Evolutionary conservation across 495 filamentous ascomycete species (phyloP), one percentile per base, ranked within the genome.

Genomic region (Penicillium manginii): DNA sequence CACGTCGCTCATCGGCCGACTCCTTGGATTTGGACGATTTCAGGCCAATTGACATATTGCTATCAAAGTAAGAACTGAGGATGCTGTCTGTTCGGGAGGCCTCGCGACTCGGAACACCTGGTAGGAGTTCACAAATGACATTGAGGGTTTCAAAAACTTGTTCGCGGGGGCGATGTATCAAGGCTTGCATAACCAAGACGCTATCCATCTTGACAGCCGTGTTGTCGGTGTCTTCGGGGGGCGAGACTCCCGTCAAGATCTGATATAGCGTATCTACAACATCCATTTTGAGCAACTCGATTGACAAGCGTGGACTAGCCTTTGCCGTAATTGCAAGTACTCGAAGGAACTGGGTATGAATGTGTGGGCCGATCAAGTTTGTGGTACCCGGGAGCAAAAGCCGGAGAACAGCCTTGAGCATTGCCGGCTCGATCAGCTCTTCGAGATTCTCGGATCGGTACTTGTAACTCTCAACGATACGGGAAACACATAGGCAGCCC

Each of bases 211-310:
- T 96, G 42, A 84, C 76, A n/a, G 90, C 89, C 31, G 91, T 82
- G 68, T 93, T 89, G 17, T 96, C 91, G 5, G 81, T 82, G 42
- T 89, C 89, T 62, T 78, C 84, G 21, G 94, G 94, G 7, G 94
- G 91, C 0, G 94, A 99, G 1, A 99, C 90, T 33, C 96, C 94
- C 1, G 96, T 99, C 58, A 99, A 75, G 37, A 98, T 99, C 71
- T 99, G 94, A 71, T 97, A 98, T 11, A 99, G 82, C 1, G 94
- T 99, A 69, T 99, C 94, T 17, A 98, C 94, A 45, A 99, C 89
- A 66, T 96, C 91, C 88, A 97, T 91, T 75, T 92, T 96, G 69
- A 99, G 86, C 12, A 99, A 80, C 63, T 96, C 93, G 17, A 90
- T 89, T 14, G 96, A 96, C 43, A 97, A 74, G 7, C 80, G 83